Base-by-base conservation (phyloP, 495 filamentous ascomycete genomes). In the Podospora comata region DNA sequence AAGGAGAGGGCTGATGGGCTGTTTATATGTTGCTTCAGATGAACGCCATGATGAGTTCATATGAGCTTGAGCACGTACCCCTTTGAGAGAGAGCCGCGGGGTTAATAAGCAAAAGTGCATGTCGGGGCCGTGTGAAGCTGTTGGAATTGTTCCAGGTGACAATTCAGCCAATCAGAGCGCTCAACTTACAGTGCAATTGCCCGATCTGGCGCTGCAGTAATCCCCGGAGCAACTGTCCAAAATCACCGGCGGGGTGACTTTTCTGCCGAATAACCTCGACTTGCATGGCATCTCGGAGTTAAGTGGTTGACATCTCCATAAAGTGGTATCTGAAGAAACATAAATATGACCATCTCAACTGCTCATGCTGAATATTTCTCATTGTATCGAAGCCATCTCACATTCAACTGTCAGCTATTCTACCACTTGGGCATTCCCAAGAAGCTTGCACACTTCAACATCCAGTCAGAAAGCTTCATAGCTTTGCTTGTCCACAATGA, bases 11-110 rank as follows among this genome's bases (percentile, higher is more conserved):
- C 19, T 58, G n/a, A 19, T 58, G 18, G 20, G 1, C 3, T 26
- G 55, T 58, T 19, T 26, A 58, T 58, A 26, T 58, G 13, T 58
- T 19, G 27, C 20, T 28, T 63, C 61, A 63, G 61, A 63, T 48
- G n/a, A 39, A 63, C 61, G 61, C 27, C 61, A 63, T 63, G 61
- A 63, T 63, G 61, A 63, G 34, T 39, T 63, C 61, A 63, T 63
- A 15, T 9, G 16, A 20, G 23, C 23, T 58, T 30, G 15, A 54
- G 34, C 34, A 39, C 34, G 11, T 62, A 3, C 20, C 13, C 13
- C 13, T 11, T 48, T 0, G 6, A 48, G 39, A 23, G 4, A 32
- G 30, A 32, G 30, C 39, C 9, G 39, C 39, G 1, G 34, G 39
- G 39, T 48, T 48, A 48, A 48, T 48, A 48, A 48, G 39, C 39